phyloP scores from a whole-genome alignment of 108 stramenopile species.

The Fragilariopsis cylindrus region DNA sequence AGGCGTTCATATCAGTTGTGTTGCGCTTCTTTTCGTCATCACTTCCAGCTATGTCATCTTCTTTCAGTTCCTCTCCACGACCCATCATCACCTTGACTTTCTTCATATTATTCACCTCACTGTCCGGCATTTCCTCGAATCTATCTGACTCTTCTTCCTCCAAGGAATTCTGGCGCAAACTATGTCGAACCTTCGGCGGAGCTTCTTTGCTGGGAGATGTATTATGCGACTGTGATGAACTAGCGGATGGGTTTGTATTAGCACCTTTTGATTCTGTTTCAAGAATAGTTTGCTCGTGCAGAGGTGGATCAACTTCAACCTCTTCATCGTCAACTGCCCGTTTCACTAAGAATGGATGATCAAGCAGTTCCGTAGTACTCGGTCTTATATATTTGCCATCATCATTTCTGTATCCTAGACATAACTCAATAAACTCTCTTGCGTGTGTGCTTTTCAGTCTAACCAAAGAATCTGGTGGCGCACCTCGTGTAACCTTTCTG shows the following conservation, averaged over 20 bases:
- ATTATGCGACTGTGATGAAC: slow-evolving; percentile 16
- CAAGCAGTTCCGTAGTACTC: slow-evolving; percentile 69
- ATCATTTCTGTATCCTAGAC: slow-evolving; percentile 79
- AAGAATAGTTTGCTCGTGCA: slow-evolving; percentile 65
- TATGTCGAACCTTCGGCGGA: neutral
- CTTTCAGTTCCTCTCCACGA: slow-evolving; percentile 70
- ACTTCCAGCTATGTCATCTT: slow-evolving; percentile 27
- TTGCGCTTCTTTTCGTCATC: neutral
- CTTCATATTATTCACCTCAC: slow-evolving; percentile 78
- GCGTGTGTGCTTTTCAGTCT: slow-evolving; percentile 81
- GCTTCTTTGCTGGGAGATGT: neutral
- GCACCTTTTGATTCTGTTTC: slow-evolving; percentile 32
- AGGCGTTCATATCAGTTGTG: slow-evolving; percentile 1
- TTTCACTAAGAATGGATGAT: slow-evolving; percentile 79
- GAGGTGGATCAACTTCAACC: slow-evolving; percentile 76
- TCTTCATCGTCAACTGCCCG: slow-evolving; percentile 79
- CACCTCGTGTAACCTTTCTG: slow-evolving; percentile 88
- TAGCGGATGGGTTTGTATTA: slow-evolving; percentile 5
- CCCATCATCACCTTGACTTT: slow-evolving; percentile 87
- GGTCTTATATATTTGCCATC: slow-evolving; percentile 64
- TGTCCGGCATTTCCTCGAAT: slow-evolving; percentile 87
- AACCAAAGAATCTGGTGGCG: slow-evolving; percentile 78
- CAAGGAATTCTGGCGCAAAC: slow-evolving; percentile 28
- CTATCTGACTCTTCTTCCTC: slow-evolving; percentile 52
- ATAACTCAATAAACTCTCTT: slow-evolving; percentile 83